These are phyloP conservation scores for Lignosus rhinocerotis DNA, from an alignment of 1,284 basidiomycete genomes.

Conservation along the genomic window DNA sequence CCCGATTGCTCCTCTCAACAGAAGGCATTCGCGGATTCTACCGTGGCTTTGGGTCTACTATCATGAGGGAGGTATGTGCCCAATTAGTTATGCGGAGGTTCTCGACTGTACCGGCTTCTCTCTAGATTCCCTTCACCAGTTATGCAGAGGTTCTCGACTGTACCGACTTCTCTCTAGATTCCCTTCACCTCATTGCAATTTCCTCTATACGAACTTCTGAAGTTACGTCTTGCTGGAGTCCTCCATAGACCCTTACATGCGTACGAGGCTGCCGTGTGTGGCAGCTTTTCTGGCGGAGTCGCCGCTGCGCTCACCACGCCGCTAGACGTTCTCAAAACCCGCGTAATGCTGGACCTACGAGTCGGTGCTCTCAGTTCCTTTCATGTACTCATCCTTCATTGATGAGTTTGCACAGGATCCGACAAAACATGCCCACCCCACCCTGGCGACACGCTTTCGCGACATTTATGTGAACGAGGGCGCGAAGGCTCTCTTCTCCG, in stretches of 20 bases:
- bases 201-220: slow-evolving; percentile 92
- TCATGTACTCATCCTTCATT: background rate
- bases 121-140: slow-evolving; percentile 90
- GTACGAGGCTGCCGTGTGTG: slow-evolving; percentile 89
- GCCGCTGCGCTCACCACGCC: slow-evolving; percentile 94
- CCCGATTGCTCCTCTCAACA: slow-evolving; percentile 49
- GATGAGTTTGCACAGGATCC: slow-evolving; percentile 41
- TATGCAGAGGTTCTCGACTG: slow-evolving; percentile 2
- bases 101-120: background rate
- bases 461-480: slow-evolving; percentile 81
- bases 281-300: slow-evolving; percentile 87
- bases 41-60: slow-evolving; percentile 77
- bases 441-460: slow-evolving; percentile 54
- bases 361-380: slow-evolving; percentile 43
- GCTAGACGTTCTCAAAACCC: slow-evolving; percentile 94
- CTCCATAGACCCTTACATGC: slow-evolving; percentile 64
- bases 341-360: slow-evolving; percentile 92
- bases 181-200: slow-evolving; percentile 99
- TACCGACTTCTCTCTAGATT: slow-evolving; percentile 57
- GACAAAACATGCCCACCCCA: slow-evolving; percentile 51
- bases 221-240: slow-evolving; percentile 57
- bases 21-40: slow-evolving; percentile 76
- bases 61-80: slow-evolving; percentile 71
- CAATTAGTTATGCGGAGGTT: background rate
- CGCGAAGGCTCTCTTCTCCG: slow-evolving; percentile 76